phyloP scores from a whole-genome alignment of 176 grass and related monocot genomes.

The Puccinellia tenuiflora region DNA sequence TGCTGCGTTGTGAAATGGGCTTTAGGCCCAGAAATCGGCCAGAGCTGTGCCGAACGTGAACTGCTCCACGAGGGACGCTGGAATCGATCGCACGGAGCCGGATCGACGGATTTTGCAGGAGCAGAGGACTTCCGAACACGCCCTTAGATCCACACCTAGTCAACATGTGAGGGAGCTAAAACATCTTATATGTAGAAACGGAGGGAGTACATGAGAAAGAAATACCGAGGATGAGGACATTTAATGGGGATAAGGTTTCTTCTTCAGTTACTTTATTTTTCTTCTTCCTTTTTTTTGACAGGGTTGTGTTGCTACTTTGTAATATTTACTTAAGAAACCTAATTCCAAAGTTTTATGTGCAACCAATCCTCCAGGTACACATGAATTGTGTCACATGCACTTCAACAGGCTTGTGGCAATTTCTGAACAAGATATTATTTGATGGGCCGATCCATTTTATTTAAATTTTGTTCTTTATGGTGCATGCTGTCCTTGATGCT shows the following conservation, averaged over 20 bases:
- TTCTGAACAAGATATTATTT: constrained; percentile 1
- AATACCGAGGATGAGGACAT: neutral
- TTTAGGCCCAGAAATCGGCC: too few species aligned
- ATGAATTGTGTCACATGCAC: neutral
- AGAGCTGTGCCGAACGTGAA: too few species aligned
- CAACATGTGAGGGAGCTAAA: too few species aligned
- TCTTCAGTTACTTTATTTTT: neutral
- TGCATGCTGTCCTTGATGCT: neutral
- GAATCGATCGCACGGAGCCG: too few species aligned
- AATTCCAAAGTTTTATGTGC: neutral
- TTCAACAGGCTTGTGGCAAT: neutral
- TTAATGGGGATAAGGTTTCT: neutral
- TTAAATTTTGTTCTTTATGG: neutral
- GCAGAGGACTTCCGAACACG: too few species aligned
- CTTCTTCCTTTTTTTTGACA: neutral
- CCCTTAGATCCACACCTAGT: too few species aligned
- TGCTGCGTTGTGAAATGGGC: too few species aligned
- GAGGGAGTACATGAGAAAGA: neutral
- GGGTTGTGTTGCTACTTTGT: neutral
- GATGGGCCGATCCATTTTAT: neutral
- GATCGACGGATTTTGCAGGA: too few species aligned
- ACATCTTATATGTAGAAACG: too few species aligned
- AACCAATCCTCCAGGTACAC: neutral
- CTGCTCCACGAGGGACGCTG: too few species aligned
- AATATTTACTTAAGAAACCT: neutral